Percentiles rank a stretch among this genome's conserved stretches.
These are phyloP conservation scores for Lipomyces anomalus DNA, from an alignment of 805 yeast genomes.

Conservation along the genomic window DNA sequence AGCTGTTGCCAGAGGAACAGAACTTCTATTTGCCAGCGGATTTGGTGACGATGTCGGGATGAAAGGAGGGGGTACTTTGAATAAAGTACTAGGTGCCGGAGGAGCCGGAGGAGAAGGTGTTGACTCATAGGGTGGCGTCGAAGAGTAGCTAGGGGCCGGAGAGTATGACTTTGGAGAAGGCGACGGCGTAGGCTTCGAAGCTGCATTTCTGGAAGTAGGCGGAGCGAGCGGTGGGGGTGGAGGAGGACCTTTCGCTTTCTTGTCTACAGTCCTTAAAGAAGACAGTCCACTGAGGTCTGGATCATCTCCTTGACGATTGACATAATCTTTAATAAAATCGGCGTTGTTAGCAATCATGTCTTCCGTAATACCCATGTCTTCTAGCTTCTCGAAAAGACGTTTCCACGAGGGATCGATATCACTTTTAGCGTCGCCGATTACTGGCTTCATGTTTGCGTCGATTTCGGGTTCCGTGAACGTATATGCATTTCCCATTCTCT, in stretches of 20 bases:
- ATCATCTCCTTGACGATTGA: constrained; percentile 68
- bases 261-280: constrained; percentile 43
- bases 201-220: constrained; percentile 16
- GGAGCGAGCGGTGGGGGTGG: constrained; percentile 23
- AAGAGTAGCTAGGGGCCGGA: constrained; percentile 7
- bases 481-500: constrained; percentile 20
- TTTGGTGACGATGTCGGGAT: constrained; percentile 11
- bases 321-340: constrained; percentile 74
- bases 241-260: constrained; percentile 24
- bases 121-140: constrained; percentile 34
- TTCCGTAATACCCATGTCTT: constrained; percentile 72
- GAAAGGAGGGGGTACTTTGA: constrained; percentile 24
- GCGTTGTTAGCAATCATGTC: constrained; percentile 78
- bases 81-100: constrained; percentile 26
- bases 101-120: constrained; percentile 39
- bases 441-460: background rate
- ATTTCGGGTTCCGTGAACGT: constrained; percentile 33
- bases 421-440: constrained; percentile 22
- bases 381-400: constrained; percentile 63
- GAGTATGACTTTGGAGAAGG: constrained; percentile 1
- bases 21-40: too few relatives aligned
- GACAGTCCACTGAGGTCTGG: constrained; percentile 76
- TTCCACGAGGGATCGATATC: constrained; percentile 51
- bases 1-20: constrained; percentile 21
- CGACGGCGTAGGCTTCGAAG: constrained; percentile 30